Conservation (phyloP, 148 eudicot genomes). For the Rhododendron simsii region DNA sequence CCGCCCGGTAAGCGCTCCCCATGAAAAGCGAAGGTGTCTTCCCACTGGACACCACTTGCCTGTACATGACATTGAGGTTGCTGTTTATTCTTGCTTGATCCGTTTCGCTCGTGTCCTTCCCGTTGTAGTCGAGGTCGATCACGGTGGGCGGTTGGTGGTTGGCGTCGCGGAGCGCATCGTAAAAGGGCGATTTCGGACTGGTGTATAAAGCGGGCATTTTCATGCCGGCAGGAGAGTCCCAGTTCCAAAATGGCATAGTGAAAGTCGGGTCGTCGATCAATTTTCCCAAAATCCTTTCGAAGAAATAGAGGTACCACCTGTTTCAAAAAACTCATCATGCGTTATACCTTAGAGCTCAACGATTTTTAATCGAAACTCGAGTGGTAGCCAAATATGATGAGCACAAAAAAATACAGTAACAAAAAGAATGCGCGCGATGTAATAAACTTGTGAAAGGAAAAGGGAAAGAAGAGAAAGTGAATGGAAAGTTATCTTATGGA, state of each 20-base stretch:
- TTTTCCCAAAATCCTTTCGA: constrained; percentile 54
- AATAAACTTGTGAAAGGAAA: no score
- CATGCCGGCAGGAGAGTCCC: constrained; percentile 71
- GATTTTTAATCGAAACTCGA: background rate
- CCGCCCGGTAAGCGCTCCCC: constrained; percentile 68
- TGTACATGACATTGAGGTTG: constrained; percentile 68
- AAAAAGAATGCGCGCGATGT: no score
- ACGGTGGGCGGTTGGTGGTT: constrained; percentile 44
- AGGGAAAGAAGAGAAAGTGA: no score
- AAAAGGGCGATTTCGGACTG: constrained; percentile 35
- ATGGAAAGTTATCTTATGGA: no score
- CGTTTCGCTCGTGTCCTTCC: constrained; percentile 15
- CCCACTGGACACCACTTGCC: constrained; percentile 67
- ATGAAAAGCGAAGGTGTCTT: constrained; percentile 47
- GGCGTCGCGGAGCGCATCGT: constrained; percentile 39
- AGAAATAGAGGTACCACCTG: constrained; percentile 57
- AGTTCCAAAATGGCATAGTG: constrained; percentile 79
- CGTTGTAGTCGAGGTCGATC: constrained; percentile 54
- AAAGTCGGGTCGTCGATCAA: constrained; percentile 68
- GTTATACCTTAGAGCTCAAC: background rate
- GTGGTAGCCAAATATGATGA: background rate
- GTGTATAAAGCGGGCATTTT: constrained; percentile 43
- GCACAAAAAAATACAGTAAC: no score
- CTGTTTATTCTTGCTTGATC: constrained; percentile 24
- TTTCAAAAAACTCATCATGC: background rate